Evolutionary conservation across 2,329 filamentous ascomycete species (phyloP), one percentile per base, ranked within the genome.

Genomic region (Paecilomyces dactylethromorphus): DNA sequence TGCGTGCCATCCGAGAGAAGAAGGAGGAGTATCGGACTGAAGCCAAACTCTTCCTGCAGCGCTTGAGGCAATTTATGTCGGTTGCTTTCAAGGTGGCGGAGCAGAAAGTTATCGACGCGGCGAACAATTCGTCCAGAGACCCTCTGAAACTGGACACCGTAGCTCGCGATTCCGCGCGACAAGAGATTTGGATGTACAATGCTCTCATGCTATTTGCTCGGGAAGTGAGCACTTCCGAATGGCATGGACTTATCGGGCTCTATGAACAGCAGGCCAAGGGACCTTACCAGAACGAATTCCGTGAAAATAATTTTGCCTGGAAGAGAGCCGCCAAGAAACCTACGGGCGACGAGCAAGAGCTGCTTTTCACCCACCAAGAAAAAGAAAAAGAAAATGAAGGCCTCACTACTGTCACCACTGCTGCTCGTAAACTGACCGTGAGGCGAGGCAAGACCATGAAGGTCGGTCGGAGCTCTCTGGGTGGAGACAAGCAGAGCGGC

Each of bases 1-100:
- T 99, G 93, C 87, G 90, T 57, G 92, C 96, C 49, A 85, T 99
- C 26, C 90, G 92, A 66, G 92, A 97, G 74, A 97, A 96, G 82
- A 94, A 92, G 73, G 89, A 95, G 63, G 88, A 91, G 70, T 99
- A 97, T 69, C 81, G 87, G 58, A 81, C 86, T 13, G 90, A 96
- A 71, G 91, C 88, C 64, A 78, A 82, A 22, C 77, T 84, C 56
- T 97, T 97, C 71, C 83, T 96, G 68, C 85, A 87, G 61, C 85
- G 92, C 53, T 80, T 97, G 13, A 87, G 89, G 63, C 87, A 90
- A 56, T 93, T 92, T 71, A 89, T 97, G 84, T 85, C 87, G 21
- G 82, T 87, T 53, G 89, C 90, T 59, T 96, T 96, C 67, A 88
- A 89, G 54, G 83, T 86, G 60, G 87, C 90, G 5, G 86, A 91